Percentiles rank a stretch among this genome's conserved stretches.
Evolutionary conservation across 2,329 filamentous ascomycete genomes (phyloP).

Genomic region (Clonostachys solani): DNA sequence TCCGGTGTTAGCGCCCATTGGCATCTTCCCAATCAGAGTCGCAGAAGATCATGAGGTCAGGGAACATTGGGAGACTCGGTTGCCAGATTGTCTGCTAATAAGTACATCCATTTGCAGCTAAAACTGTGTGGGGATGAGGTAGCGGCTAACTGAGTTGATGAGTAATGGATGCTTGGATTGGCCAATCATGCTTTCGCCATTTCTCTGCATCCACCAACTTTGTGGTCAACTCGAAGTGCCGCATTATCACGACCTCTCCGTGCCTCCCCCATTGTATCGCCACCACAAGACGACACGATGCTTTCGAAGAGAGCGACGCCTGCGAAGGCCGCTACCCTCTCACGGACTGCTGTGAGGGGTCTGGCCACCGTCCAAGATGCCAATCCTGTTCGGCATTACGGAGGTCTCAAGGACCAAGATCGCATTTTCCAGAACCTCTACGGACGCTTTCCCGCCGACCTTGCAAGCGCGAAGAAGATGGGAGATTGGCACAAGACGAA

Average conservation of each 20-base stretch:
- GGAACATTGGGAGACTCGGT: too few relatives aligned
- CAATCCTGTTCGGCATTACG: slow-evolving; percentile 68
- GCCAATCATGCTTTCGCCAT: slow-evolving; percentile 32
- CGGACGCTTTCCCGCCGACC: slow-evolving; percentile 82
- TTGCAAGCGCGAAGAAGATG: slow-evolving; percentile 95
- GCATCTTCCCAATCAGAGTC: too few relatives aligned
- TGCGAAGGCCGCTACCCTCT: slow-evolving; percentile 29
- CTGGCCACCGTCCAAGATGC: slow-evolving; percentile 80
- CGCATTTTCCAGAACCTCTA: slow-evolving; percentile 99
- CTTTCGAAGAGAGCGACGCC: slow-evolving; percentile 38
- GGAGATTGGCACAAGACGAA: slow-evolving; percentile 99
- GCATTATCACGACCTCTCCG: slow-evolving; percentile 21
- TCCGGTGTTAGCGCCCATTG: too few relatives aligned
- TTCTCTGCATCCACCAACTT: slow-evolving; percentile 24
- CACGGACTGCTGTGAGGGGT: slow-evolving; percentile 51
- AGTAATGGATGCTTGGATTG: slow-evolving; percentile 25
- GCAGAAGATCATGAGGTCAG: too few relatives aligned
- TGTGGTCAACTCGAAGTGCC: slow-evolving; percentile 25
- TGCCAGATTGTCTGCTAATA: too few relatives aligned
- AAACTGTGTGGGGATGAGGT: slow-evolving; percentile 4
- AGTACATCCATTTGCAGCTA: too few relatives aligned
- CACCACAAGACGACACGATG: slow-evolving; percentile 29
- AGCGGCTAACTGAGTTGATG: slow-evolving; percentile 21
- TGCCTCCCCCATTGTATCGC: slow-evolving; percentile 7
- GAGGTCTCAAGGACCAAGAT: slow-evolving; percentile 92